Base-by-base conservation (phyloP, 805 yeast species). In the Ogataea glucozyma region DNA sequence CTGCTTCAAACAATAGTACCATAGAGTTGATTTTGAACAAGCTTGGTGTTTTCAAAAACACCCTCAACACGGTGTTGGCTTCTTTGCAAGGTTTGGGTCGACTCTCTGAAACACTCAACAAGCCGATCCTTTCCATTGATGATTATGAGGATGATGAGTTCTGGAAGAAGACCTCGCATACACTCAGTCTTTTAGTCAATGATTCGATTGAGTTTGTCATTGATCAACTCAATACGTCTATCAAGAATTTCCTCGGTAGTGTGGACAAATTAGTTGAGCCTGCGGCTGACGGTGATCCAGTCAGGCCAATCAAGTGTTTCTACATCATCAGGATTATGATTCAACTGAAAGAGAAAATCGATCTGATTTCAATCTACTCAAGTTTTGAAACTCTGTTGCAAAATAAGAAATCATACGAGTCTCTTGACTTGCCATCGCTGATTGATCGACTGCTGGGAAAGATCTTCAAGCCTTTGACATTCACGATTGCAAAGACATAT, bases 61-160 rank as follows among this genome's bases (percentile, higher is more conserved):
- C 38, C 5, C 44, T 58, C 7, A 43, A 32, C 6, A 18, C 38
- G 4, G 38, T 50, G 12, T 24, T 56, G 8, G 39, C 38, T 1
- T 51, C 65, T 4, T 34, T 62, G 5, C 54, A 46, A 14, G 46
- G 51, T 4, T 27, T 65, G 6, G 41, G 49, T 3, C 46, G 44
- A 7, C 43, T 61, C 16, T 44, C 60, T 2, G 30, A 26, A 1
- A 41, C 48, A 3, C 32, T 66, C 26, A 38, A 38, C 2, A 63
- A 60, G 35, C 70, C 67, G 17, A 47, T 62, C 2, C 42, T 66
- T 29, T 60, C 69, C n/a, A 56, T 65, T 32, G 71, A 66, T 48
- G 70, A 65, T 38, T 44, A 48, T 26, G 70, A 65, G 31, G 54
- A 65, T 44, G 62, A 60, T 16, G 53, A 44, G 13, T 62, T 60